Evolutionary conservation across 2,329 filamentous ascomycete genomes (phyloP).

Genomic region (Zasmidium angulare): DNA sequence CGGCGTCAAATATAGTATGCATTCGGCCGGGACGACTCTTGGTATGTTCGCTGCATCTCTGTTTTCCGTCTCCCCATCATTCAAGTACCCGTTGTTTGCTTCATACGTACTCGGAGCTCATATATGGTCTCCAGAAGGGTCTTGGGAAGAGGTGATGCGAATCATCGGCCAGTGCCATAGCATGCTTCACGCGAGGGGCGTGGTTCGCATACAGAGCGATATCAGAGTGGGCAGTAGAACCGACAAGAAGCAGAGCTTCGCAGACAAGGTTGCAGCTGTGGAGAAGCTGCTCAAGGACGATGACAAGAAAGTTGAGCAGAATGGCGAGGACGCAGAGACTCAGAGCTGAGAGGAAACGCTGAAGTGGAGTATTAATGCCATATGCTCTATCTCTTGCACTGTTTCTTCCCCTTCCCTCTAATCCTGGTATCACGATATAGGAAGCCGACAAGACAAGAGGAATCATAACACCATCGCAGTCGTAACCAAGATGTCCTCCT

Average conservation of each 20-base stretch:
- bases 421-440: constrained; percentile 1
- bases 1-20: constrained; percentile 82
- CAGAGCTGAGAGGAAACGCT: neutral
- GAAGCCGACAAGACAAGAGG: neutral
- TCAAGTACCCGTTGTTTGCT: no score
- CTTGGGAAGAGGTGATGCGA: constrained; percentile 84
- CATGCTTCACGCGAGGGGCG: constrained; percentile 73
- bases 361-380: neutral
- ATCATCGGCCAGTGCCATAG: constrained; percentile 81
- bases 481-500: neutral
- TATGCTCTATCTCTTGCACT: neutral
- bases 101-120: no score
- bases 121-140: constrained; percentile 63
- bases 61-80: neutral
- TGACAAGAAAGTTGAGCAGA: constrained; percentile 14
- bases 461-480: constrained; percentile 8
- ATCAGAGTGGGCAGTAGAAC: constrained; percentile 83
- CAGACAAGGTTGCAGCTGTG: constrained; percentile 72
- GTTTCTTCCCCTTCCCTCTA: neutral
- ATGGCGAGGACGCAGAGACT: neutral
- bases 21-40: constrained; percentile 89
- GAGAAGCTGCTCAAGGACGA: constrained; percentile 50
- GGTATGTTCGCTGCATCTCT: constrained; percentile 58
- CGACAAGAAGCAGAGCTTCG: constrained; percentile 79
- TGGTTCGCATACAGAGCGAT: constrained; percentile 81